These are phyloP conservation scores for Dothistroma pini DNA, from an alignment of 2,329 filamentous ascomycete species.

Conservation along the genomic window DNA sequence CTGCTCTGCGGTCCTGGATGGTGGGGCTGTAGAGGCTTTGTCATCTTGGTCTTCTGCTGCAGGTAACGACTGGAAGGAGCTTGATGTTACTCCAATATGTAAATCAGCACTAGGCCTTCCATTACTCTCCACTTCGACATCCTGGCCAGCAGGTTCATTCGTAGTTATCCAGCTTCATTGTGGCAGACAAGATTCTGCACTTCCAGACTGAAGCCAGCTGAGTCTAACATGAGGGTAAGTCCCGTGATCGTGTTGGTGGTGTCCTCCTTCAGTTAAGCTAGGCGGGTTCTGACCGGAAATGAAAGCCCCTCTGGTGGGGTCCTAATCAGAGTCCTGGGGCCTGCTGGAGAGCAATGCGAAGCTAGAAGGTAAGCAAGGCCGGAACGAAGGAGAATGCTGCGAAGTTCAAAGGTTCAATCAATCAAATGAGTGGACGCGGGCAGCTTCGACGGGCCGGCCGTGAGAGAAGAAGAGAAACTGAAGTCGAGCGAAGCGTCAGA, in stretches of 20 bases:
- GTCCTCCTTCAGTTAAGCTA: neutral
- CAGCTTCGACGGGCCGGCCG: neutral
- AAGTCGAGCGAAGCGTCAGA: neutral
- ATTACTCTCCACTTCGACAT: neutral
- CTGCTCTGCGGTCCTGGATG: neutral
- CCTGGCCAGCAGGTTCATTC: slow-evolving; percentile 3
- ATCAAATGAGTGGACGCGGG: neutral
- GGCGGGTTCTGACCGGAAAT: slow-evolving; percentile 2
- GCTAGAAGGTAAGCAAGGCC: neutral
- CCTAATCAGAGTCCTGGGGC: neutral
- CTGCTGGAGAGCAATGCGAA: neutral
- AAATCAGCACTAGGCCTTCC: neutral
- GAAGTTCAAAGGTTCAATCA: neutral
- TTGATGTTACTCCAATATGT: neutral
- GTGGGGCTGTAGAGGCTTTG: neutral
- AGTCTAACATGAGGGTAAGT: neutral
- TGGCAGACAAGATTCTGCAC: neutral
- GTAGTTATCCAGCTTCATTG: neutral
- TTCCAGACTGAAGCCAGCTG: slow-evolving; percentile 1
- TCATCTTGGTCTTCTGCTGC: neutral
- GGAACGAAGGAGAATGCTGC: neutral
- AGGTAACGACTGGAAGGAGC: neutral
- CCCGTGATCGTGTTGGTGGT: slow-evolving; percentile 4
- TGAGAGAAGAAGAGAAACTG: neutral
- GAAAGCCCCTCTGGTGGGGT: neutral